Conservation (phyloP, 1,284 basidiomycete species). For the Apiotrichum siamense region DNA sequence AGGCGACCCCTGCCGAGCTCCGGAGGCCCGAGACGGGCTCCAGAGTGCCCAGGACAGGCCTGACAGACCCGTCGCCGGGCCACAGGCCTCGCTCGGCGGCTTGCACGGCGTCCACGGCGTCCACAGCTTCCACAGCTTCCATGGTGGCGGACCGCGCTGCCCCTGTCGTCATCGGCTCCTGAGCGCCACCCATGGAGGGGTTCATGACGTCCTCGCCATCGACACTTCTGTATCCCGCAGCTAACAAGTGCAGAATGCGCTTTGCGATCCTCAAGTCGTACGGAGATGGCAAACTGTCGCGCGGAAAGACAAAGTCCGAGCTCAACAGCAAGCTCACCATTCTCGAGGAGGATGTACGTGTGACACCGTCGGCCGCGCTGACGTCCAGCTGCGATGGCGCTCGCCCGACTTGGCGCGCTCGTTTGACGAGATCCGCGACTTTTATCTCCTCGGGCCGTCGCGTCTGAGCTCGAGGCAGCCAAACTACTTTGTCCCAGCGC, state of each 20-base stretch:
- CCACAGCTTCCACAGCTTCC: too few relatives aligned
- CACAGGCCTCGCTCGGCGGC: too few relatives aligned
- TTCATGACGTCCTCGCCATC: too few relatives aligned
- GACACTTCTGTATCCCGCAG: not conserved
- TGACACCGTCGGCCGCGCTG: not conserved
- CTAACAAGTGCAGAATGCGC: constrained; percentile 20
- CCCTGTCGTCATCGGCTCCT: too few relatives aligned
- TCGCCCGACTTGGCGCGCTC: not conserved
- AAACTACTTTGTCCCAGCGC: too few relatives aligned
- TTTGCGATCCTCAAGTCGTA: constrained; percentile 33
- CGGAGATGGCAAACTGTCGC: constrained; percentile 26
- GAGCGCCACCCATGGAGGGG: too few relatives aligned
- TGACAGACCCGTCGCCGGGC: too few relatives aligned
- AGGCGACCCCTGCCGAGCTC: too few relatives aligned
- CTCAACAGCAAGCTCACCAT: constrained; percentile 28
- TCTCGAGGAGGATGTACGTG: constrained; percentile 30
- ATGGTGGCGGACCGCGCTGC: too few relatives aligned
- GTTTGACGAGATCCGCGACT: constrained; percentile 10
- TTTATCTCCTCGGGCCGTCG: not conserved
- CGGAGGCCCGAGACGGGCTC: too few relatives aligned
- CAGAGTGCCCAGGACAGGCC: too few relatives aligned
- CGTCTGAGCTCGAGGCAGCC: not conserved
- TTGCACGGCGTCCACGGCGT: too few relatives aligned
- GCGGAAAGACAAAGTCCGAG: constrained; percentile 24
- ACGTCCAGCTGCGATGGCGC: constrained; percentile 2